Evolutionary conservation across 2,329 filamentous ascomycete species (phyloP).

Genomic region (Penicillium sp.): DNA sequence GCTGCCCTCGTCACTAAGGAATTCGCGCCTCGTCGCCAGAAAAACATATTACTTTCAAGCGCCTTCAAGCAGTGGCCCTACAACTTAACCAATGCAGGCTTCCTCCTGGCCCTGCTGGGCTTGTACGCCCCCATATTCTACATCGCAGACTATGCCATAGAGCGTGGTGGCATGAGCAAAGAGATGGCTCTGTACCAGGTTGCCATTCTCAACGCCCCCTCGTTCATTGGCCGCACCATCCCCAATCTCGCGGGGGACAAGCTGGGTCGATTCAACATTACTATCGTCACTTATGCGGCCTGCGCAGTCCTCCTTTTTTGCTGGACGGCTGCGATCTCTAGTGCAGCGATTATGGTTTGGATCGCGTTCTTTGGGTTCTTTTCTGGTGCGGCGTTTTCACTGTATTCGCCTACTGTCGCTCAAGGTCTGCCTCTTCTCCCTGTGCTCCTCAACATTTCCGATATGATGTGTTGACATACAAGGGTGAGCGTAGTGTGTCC

Average conservation of each 20-base stretch:
- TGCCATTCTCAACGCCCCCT: not conserved
- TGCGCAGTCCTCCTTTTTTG: not conserved
- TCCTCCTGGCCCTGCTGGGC: not conserved
- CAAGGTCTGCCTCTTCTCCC: not conserved
- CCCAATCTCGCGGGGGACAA: not conserved
- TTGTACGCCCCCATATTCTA: not conserved
- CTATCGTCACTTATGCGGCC: not conserved
- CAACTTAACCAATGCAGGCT: not conserved
- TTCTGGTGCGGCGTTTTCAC: not conserved
- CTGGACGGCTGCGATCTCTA: not conserved
- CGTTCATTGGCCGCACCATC: not conserved
- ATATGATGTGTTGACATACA: not conserved
- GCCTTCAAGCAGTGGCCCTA: not conserved
- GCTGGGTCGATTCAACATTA: not conserved
- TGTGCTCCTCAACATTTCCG: not conserved
- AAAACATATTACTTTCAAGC: not conserved
- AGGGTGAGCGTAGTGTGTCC: not conserved
- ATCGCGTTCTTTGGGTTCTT: not conserved
- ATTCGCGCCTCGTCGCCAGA: not conserved
- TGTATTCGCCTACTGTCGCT: not conserved
- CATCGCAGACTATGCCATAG: not conserved
- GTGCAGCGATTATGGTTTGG: not conserved
- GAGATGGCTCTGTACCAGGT: not conserved
- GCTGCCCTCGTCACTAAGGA: constrained; percentile 22
- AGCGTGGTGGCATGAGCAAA: not conserved